These are phyloP conservation scores for Fremontodendron californicum DNA, from an alignment of 345 rosid species.

Conservation along the genomic window DNA sequence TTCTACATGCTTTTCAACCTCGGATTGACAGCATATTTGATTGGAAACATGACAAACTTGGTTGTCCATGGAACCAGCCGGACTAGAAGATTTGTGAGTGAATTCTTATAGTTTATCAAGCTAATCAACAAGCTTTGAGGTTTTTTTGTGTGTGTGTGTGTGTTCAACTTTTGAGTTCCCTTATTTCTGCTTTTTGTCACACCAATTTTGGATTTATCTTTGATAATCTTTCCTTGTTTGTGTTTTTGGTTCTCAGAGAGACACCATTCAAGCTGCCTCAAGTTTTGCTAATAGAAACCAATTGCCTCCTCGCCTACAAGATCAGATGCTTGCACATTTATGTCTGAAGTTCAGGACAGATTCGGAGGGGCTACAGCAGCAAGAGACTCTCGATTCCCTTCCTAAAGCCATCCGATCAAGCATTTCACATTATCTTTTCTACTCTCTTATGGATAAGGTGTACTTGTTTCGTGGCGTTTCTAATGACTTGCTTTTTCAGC, in stretches of 20 bases:
- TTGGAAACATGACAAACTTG: conserved; percentile 97
- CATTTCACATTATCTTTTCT: conserved; percentile 69
- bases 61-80: conserved; percentile 95
- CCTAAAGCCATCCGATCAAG: conserved; percentile 79
- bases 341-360: conserved; percentile 67
- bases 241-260: conserved; percentile 38
- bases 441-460: conserved; percentile 54
- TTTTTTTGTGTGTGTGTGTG: neutral
- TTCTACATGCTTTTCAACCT: conserved; percentile 91
- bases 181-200: neutral
- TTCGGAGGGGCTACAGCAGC: conserved; percentile 75
- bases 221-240: neutral
- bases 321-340: conserved; percentile 80
- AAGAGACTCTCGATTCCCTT: conserved; percentile 67
- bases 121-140: neutral
- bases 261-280: conserved; percentile 69
- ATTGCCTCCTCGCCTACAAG: conserved; percentile 55
- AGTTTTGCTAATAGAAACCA: conserved; percentile 64
- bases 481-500: conserved; percentile 67
- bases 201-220: neutral
- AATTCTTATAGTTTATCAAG: neutral
- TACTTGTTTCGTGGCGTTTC: conserved; percentile 71
- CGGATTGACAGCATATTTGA: conserved; percentile 86
- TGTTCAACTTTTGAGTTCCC: neutral
- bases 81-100: conserved; percentile 82